Evolutionary conservation across 805 yeast genomes (phyloP), one percentile per base, ranked within the genome.

Genomic region (Candida suzukii): DNA sequence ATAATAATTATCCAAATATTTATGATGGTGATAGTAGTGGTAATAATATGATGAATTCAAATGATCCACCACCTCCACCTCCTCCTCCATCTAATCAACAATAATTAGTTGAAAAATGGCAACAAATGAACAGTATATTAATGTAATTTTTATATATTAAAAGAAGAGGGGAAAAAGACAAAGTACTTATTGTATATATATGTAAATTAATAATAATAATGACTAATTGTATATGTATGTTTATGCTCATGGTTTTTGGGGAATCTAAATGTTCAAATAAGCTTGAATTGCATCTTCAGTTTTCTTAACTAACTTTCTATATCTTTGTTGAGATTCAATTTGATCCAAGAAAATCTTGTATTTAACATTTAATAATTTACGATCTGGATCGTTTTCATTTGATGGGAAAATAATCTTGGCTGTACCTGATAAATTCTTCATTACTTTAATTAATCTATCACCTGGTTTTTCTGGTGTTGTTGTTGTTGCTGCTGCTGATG

Each of bases 281-380:
- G 52, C 45, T 20, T 47, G 45, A 41, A 63, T 63, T 10, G 63
- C 66, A 16, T 47, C 51, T 46, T 64, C 67, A 1, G 66, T 68
- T 32, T 57, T 60, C 49, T 80, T 85, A 36, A 91, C 88, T 67
- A 76, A 57, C 20, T 66, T 61, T 59, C 98, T 75, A 64, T 87
- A 91, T 53, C 71, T 76, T 53, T 74, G 81, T 64, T 93, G 98
- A 24, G 83, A 74, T 50, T 69, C 76, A 35, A 95, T 88, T 76
- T 87, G 93, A 56, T 91, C 96, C 42, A 87, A 67, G 73, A 88
- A 88, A 35, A 91, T 76, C 62, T 78, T 74, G 69, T 88, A 93
- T 64, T 93, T 93, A 31, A 82, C 83, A 45, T 74, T 66, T 58
- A 93, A 71, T 45, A 93, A 69, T 50, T 70, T 68, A 53, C 88